Percentiles rank a stretch among this genome's conserved stretches.
Evolutionary conservation across 257 asterid genomes (phyloP).

Genomic region (Capsicum chinense): DNA sequence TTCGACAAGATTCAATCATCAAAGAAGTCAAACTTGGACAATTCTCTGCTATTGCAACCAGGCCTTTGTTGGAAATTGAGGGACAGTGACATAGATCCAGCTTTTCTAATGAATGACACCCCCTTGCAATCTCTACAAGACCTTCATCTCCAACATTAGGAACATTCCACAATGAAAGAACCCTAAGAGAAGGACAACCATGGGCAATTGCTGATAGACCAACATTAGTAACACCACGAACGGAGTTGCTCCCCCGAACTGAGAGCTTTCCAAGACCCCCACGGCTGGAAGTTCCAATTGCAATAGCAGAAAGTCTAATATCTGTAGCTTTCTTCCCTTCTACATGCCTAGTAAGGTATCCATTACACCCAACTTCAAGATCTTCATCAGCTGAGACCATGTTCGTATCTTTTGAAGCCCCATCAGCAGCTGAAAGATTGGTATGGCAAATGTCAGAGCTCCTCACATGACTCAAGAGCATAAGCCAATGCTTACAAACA

Average conservation of each 20-base stretch:
- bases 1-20: slow-evolving; percentile 72
- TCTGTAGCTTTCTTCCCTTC: slow-evolving; percentile 96
- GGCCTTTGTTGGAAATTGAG: slow-evolving; percentile 65
- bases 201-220: slow-evolving; percentile 82
- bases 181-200: slow-evolving; percentile 84
- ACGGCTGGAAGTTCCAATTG: slow-evolving; percentile 85
- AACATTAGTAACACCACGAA: slow-evolving; percentile 60
- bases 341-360: slow-evolving; percentile 79
- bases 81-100: slow-evolving; percentile 82
- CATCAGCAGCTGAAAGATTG: slow-evolving; percentile 30
- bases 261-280: slow-evolving; percentile 96
- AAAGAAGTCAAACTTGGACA: slow-evolving; percentile 66
- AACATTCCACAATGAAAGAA: slow-evolving; percentile 79
- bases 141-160: slow-evolving; percentile 76
- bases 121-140: slow-evolving; percentile 73
- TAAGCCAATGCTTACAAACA: slow-evolving; percentile 90
- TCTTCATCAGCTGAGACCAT: slow-evolving; percentile 49
- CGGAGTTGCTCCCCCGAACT: slow-evolving; percentile 65
- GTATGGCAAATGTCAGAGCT: slow-evolving; percentile 53
- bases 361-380: slow-evolving; percentile 68
- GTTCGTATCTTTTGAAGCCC: slow-evolving; percentile 32
- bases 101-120: slow-evolving; percentile 75
- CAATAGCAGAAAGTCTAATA: slow-evolving; percentile 82
- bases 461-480: slow-evolving; percentile 60
- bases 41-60: slow-evolving; percentile 66